A percentile compares a stretch with the other conserved stretches of the same genome.
Conservation (phyloP, 805 yeast genomes). For the Metschnikowia baotianmanensis region DNA sequence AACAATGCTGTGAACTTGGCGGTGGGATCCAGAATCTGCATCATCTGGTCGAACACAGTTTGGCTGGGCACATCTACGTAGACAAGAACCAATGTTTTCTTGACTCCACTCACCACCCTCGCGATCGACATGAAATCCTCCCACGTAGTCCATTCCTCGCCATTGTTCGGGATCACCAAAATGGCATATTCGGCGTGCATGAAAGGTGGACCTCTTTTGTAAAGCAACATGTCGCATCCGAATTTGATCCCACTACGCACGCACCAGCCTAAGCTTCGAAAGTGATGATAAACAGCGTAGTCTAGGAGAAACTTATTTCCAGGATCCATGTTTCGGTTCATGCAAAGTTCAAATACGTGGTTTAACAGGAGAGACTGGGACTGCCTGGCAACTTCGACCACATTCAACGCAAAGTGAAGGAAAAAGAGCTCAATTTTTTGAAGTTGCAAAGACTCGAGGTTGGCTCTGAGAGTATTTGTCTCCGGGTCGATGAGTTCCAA, state of each 20-base stretch:
- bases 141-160: constrained; percentile 48
- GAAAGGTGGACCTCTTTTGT: constrained; percentile 92
- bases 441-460: constrained; percentile 58
- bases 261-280: constrained; percentile 91
- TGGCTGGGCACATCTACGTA: constrained; percentile 58
- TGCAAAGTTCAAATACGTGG: constrained; percentile 29
- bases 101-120: constrained; percentile 85
- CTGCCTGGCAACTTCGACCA: constrained; percentile 34
- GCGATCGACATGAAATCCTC: constrained; percentile 56
- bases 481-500: constrained; percentile 10
- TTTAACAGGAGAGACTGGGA: constrained; percentile 13
- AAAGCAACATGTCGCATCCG: constrained; percentile 81
- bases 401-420: constrained; percentile 55
- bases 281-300: constrained; percentile 82
- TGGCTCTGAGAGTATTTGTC: constrained; percentile 13
- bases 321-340: constrained; percentile 9
- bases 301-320: constrained; percentile 42
- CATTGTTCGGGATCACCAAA: constrained; percentile 44
- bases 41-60: constrained; percentile 23
- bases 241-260: constrained; percentile 88
- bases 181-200: constrained; percentile 89
- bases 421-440: constrained; percentile 77
- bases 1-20: constrained; percentile 30
- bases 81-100: constrained; percentile 68
- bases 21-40: constrained; percentile 4